Evolutionary conservation across 2,329 filamentous ascomycete genomes (phyloP), one percentile per base, ranked within the genome.

Genomic region (Penicillium crustosum): DNA sequence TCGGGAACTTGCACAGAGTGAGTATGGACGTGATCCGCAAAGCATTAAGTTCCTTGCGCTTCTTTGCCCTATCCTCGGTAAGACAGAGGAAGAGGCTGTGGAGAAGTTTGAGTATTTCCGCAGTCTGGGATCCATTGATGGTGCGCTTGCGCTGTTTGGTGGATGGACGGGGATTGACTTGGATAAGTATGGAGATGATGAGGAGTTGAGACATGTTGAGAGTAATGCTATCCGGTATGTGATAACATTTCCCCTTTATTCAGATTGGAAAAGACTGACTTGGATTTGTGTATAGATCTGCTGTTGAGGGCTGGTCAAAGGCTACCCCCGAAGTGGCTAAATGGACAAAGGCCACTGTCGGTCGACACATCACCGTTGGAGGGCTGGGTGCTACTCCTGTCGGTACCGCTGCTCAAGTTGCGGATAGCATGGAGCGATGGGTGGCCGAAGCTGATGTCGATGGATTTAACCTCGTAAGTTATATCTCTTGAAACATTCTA

Each of bases 111-210:
- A 78, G 0, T 84, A 89, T 6, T 86, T 85, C 59, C 78, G 81
- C 10, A 79, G 81, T 55, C 84, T 89, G 66, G 88, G 86, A 0
- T 82, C 82, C 2, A 78, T 82, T 42, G 88, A 88, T 62, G 89
- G 89, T 2, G 88, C 87, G 0, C 69, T 90, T 56, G 86, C 88
- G 1, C 72, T 91, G 19, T 91, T 91, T 65, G 87, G 87, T 21
- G 89, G 89, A 1, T 91, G 88, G 88, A 90, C 88, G 0, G 89
- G 86, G 0, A 86, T 88, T 47, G 84, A 89, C 67, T 73, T 89
- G 25, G 77, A 79, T 7, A 75, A 80, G 43, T 88, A 87, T 62
- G 81, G 75, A 0, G 85, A 88, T 27, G 85, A 88, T 42, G 81
- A 88, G 66, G 86, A 89, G 68, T 73, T 89, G 50, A 74, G 84